Percentiles rank a stretch among this genome's conserved stretches.
Evolutionary conservation across 2,329 filamentous ascomycete genomes (phyloP).

Genomic region (Aspergillus niger): DNA sequence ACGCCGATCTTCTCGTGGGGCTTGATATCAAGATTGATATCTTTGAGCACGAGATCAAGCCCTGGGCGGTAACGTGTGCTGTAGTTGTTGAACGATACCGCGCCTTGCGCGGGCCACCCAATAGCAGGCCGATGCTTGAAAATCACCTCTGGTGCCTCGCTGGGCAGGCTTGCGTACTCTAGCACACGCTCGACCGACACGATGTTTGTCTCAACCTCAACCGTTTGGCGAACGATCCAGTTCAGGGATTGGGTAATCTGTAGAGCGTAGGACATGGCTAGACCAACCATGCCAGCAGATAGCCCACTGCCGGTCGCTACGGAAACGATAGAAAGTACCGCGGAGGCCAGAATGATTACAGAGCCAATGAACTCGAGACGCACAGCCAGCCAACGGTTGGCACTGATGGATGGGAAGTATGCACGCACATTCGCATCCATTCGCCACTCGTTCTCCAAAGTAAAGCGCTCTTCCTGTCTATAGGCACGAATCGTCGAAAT

Average conservation of each 20-base stretch:
- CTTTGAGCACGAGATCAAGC: conserved; percentile 88
- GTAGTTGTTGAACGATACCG: conserved; percentile 88
- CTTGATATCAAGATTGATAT: conserved; percentile 89
- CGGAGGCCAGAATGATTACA: conserved; percentile 85
- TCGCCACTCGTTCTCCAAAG: conserved; percentile 94
- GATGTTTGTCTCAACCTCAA: conserved; percentile 99
- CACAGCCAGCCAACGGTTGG: conserved; percentile 91
- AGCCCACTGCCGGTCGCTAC: conserved; percentile 68
- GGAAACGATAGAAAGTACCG: conserved; percentile 77
- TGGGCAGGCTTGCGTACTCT: conserved; percentile 88
- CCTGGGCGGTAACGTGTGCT: conserved; percentile 90
- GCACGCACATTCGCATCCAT: conserved; percentile 92
- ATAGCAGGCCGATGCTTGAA: conserved; percentile 82
- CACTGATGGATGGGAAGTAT: conserved; percentile 94
- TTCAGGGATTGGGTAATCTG: conserved; percentile 97
- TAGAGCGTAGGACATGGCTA: conserved; percentile 95
- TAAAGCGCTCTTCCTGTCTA: conserved; percentile 82
- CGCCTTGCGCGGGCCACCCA: conserved; percentile 87
- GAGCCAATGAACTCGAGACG: conserved; percentile 94
- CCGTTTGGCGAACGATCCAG: conserved; percentile 98
- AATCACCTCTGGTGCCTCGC: conserved; percentile 92
- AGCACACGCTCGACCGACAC: conserved; percentile 97
- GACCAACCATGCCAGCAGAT: conserved; percentile 76
- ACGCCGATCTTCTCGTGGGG: conserved; percentile 97
- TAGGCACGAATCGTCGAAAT: conserved; percentile 96